Conservation (phyloP, 305 asterid species). For the Fraxinus latifolia region DNA sequence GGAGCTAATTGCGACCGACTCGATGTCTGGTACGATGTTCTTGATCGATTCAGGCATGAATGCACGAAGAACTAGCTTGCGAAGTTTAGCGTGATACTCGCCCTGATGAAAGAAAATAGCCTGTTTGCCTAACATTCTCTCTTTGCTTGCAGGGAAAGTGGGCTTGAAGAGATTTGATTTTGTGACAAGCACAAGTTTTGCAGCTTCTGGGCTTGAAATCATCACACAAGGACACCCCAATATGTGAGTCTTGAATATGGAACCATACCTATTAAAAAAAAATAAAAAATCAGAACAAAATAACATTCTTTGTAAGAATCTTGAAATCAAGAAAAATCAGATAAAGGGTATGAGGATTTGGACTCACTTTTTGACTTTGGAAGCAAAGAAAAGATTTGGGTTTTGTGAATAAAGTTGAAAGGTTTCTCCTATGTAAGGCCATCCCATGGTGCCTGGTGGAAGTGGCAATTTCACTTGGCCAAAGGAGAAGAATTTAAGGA, state of each 20-base stretch:
- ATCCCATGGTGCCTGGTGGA: constrained; percentile 91
- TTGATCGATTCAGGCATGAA: constrained; percentile 81
- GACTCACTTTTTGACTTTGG: constrained; percentile 81
- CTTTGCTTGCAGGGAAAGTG: constrained; percentile 93
- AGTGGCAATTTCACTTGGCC: constrained; percentile 47
- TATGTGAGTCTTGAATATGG: constrained; percentile 84
- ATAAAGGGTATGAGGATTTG: neutral
- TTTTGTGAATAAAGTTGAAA: constrained; percentile 79
- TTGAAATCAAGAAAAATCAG: neutral
- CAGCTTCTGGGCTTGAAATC: constrained; percentile 84
- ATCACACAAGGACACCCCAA: constrained; percentile 89
- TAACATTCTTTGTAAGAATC: neutral
- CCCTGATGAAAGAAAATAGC: constrained; percentile 93
- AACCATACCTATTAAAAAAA: constrained; percentile 58
- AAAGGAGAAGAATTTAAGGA: constrained; percentile 32
- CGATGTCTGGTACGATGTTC: constrained; percentile 53
- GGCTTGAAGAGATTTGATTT: constrained; percentile 86
- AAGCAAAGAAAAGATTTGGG: constrained; percentile 77
- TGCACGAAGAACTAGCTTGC: constrained; percentile 74
- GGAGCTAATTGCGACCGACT: constrained; percentile 47
- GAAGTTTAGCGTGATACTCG: constrained; percentile 67
- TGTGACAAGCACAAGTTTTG: constrained; percentile 66
- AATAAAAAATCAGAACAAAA: neutral
- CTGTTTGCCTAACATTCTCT: constrained; percentile 86
- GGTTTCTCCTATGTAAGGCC: constrained; percentile 91